Base-by-base conservation (phyloP, 1,139 yeast genomes). In the Magnusiomyces clavatus region DNA sequence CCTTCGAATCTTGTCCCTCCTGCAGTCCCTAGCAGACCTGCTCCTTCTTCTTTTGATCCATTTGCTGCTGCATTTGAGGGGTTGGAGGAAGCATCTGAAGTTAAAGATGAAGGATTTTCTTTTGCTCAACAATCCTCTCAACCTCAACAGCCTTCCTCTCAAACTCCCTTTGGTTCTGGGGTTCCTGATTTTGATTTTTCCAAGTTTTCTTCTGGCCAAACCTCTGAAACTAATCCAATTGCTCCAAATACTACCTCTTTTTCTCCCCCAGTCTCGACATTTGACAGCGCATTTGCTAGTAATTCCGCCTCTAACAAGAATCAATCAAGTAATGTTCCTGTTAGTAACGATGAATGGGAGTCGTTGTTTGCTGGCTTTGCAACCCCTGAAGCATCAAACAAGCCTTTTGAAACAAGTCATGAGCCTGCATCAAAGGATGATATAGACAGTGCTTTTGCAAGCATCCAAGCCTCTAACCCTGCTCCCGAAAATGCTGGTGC, bases 291-390 rank as follows among this genome's bases (percentile, higher is more conserved):
- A 4, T 43, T 48, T 14, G 43, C 50, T 6, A 42, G 43, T 20
- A 46, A 48, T 40, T 6, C 14, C 13, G 41, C 24, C 6, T 17
- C 46, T 10, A 10, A 35, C 3, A 31, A n/a, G n/a, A 36, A 14
- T 6, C n/a, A 19, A 47, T 36, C 16, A 46, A 17, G 42, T 39
- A 44, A 43, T 8, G 47, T 34, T 10, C 53, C 49, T n/a, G 50
- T 46, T n/a, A 49, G 47, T n/a, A 52, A 52, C 43, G 95, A 87
- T 62, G 97, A 89, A 67, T 89, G 97, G 97, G 96, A 89, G 62
- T 94, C 88, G 68, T 76, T 89, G 36, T 89, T 89, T 72, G 94
- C 95, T 2, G 96, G 95, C 0, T 85, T 88, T 40, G 51, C 51
- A 10, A 29, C 50, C 2, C 46, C 49, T 6, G 47, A 45, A 6